These are phyloP conservation scores for Tolypocladium album DNA, from an alignment of 2,329 filamentous ascomycete genomes.

Conservation along the genomic window DNA sequence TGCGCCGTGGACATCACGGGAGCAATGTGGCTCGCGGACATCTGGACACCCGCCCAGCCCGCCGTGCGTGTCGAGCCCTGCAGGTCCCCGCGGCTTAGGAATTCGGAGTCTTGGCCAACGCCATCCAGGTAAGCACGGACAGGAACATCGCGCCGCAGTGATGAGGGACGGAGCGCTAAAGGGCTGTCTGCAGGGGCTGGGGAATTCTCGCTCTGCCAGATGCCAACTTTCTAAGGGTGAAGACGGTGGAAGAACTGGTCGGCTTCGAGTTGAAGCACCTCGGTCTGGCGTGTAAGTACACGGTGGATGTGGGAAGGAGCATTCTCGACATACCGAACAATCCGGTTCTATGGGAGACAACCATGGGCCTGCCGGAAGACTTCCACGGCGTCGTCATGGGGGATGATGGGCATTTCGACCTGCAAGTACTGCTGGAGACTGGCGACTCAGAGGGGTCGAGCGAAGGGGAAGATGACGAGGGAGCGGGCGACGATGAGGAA, in stretches of 20 bases:
- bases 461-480: constrained; percentile 9
- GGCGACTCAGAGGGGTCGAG: not conserved
- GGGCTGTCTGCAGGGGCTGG: constrained; percentile 28
- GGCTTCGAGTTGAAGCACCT: constrained; percentile 13
- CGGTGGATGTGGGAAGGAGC: constrained; percentile 15
- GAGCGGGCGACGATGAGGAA: constrained; percentile 6
- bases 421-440: not conserved
- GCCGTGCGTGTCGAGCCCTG: constrained; percentile 13
- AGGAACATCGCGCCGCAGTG: not conserved
- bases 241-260: constrained; percentile 21
- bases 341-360: constrained; percentile 10
- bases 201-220: constrained; percentile 35
- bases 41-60: constrained; percentile 31
- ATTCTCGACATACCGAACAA: constrained; percentile 18
- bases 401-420: not conserved
- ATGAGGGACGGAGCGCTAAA: not conserved
- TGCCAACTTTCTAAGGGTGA: constrained; percentile 29
- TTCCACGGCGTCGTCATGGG: not conserved
- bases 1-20: constrained; percentile 41
- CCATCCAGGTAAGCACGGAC: constrained; percentile 13
- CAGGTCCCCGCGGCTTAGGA: constrained; percentile 9
- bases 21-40: constrained; percentile 36
- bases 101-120: constrained; percentile 17
- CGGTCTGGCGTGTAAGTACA: constrained; percentile 9
- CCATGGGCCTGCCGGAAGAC: not conserved